Evolutionary conservation across 2,329 filamentous ascomycete species (phyloP), one percentile per base, ranked within the genome.

Genomic region (Beauveria rudraprayagi): DNA sequence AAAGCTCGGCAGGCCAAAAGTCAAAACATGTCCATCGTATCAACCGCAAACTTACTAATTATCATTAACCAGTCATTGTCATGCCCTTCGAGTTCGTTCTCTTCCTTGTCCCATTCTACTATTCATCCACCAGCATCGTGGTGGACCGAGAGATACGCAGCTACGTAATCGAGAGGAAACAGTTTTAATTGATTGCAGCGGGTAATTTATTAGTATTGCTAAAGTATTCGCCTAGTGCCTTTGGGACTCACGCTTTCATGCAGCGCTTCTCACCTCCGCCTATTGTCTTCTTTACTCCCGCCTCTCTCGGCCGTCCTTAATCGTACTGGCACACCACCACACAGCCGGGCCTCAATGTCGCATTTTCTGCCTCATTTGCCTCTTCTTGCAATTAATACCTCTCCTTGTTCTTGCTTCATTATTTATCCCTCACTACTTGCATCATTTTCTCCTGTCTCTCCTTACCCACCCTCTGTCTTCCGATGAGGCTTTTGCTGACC

Each of bases 1-100:
- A 77, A 72, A 62, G 70, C 69, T 71, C 73, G 73, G 72, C 72
- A 71, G 70, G 69, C 68, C 67, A 68, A 72, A 37, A 73, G 37
- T 44, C 6, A 60, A 60, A 44, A 43, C 47, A 44, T 41, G 47
- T 43, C 56, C 46, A 43, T 47, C 37, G 28, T 24, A 68, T 70
- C 67, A 70, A 69, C 65, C 41, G 51, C 37, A 37, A 37, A 14
- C 34, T 37, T 37, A 37, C 34, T 37, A 37, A 37, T 37, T 37
- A 37, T 37, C 34, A 37, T 37, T 22, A 52, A 37, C 46, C 37
- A 61, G 24, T 19, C 24, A 48, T 28, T 60, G 43, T 17, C 30
- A 19, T 47, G 8, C 26, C n/a, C 41, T 43, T 43, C 41, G 19
- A 7, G 51, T 14, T 26, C 41, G 19, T 14, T 30, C 8, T 8